These are phyloP conservation scores for Neostapfia colusana DNA, from an alignment of 176 grass and related monocot species.

Conservation along the genomic window DNA sequence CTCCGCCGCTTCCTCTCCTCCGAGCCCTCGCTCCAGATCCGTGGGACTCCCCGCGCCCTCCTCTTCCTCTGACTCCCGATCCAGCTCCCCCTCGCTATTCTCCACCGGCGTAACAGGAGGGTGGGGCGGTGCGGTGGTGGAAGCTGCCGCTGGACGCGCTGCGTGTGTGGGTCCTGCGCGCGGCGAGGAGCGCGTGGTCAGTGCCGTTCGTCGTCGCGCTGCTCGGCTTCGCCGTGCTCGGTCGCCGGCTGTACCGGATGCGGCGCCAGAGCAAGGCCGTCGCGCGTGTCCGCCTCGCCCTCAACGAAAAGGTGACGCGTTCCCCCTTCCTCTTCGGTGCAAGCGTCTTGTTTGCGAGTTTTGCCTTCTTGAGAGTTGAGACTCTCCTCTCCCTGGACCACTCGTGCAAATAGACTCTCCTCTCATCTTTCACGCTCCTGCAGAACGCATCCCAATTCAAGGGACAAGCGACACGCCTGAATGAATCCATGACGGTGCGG, in stretches of 20 bases:
- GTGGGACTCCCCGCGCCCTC: no score
- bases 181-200: conserved; percentile 67
- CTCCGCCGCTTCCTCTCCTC: no score
- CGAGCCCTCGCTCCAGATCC: no score
- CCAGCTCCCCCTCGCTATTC: no score
- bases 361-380: conserved; percentile 16
- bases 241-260: conserved; percentile 64
- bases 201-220: conserved; percentile 70
- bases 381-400: not conserved
- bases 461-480: conserved; percentile 58
- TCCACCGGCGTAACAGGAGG: no score
- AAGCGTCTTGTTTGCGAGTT: conserved; percentile 26
- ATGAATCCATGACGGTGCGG: conserved; percentile 61
- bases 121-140: conserved; percentile 61
- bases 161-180: conserved; percentile 57
- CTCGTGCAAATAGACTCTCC: not conserved
- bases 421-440: conserved; percentile 10
- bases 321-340: conserved; percentile 13
- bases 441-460: conserved; percentile 83
- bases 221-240: conserved; percentile 70
- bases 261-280: conserved; percentile 61
- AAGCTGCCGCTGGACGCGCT: conserved; percentile 68
- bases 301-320: conserved; percentile 72
- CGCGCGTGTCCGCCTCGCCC: conserved; percentile 60
- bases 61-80: no score